Conservation (phyloP, 2,329 filamentous ascomycete species). For the Claviceps purpurea region DNA sequence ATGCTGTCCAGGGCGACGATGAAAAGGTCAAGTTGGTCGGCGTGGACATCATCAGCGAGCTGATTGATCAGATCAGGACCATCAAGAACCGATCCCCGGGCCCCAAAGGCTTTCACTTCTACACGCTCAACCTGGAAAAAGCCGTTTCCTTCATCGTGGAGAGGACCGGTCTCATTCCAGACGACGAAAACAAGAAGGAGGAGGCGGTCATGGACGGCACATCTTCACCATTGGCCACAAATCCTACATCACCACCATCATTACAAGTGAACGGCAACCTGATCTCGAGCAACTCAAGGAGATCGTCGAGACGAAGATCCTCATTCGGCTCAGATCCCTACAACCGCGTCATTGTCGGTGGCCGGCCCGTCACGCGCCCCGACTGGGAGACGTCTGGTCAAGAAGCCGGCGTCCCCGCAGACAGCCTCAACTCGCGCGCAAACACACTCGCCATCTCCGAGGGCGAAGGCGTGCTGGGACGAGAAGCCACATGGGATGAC, state of each 20-base stretch:
- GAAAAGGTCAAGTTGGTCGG: slow-evolving; percentile 69
- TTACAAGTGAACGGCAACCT: slow-evolving; percentile 36
- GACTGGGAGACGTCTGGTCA: slow-evolving; percentile 61
- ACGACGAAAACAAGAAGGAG: slow-evolving; percentile 34
- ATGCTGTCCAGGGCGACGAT: slow-evolving; percentile 64
- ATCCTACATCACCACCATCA: slow-evolving; percentile 14
- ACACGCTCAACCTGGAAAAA: slow-evolving; percentile 92
- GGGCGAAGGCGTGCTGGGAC: slow-evolving; percentile 74
- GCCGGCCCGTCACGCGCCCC: slow-evolving; percentile 42
- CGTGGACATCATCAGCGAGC: slow-evolving; percentile 70
- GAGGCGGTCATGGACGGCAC: slow-evolving; percentile 36
- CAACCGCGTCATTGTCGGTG: slow-evolving; percentile 75
- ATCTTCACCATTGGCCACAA: not conserved
- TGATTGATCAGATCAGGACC: slow-evolving; percentile 64
- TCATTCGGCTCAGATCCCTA: slow-evolving; percentile 73
- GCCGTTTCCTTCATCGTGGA: slow-evolving; percentile 89
- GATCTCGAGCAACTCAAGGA: slow-evolving; percentile 21
- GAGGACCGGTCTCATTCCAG: slow-evolving; percentile 68
- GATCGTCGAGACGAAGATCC: slow-evolving; percentile 49
- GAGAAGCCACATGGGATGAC: slow-evolving; percentile 97
- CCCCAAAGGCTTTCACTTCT: slow-evolving; percentile 85
- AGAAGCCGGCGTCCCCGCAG: slow-evolving; percentile 64
- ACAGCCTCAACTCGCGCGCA: slow-evolving; percentile 61
- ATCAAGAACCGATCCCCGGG: slow-evolving; percentile 43
- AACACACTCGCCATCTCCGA: slow-evolving; percentile 90